phyloP scores from a whole-genome alignment of 2,329 filamentous ascomycete species.

The Penicillium sp. region DNA sequence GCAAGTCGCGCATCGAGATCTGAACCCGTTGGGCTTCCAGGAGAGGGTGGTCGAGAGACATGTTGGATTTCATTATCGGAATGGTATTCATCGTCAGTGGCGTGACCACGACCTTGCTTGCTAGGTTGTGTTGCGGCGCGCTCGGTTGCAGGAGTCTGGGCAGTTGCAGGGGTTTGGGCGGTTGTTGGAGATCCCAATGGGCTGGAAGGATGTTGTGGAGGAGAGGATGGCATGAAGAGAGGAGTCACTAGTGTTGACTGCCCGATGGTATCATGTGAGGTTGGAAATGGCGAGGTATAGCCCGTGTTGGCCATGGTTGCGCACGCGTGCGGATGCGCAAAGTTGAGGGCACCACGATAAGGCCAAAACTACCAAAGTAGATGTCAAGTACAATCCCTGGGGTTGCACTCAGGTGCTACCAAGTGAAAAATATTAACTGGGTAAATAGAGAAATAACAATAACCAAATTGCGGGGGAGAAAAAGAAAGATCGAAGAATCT shows the following conservation, averaged over 20 bases:
- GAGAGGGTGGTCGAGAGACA: slow-evolving; percentile 19
- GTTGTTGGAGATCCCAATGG: slow-evolving; percentile 24
- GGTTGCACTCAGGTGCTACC: background rate
- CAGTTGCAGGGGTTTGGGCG: slow-evolving; percentile 24
- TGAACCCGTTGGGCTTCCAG: slow-evolving; percentile 27
- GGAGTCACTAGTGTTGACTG: slow-evolving; percentile 40
- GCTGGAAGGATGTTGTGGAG: slow-evolving; percentile 24
- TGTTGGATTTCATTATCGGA: slow-evolving; percentile 10
- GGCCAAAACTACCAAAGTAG: background rate
- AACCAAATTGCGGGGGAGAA: slow-evolving; percentile 12
- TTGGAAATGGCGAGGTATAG: slow-evolving; percentile 39
- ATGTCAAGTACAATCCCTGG: background rate
- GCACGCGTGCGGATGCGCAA: slow-evolving; percentile 15
- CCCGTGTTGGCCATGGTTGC: slow-evolving; percentile 39
- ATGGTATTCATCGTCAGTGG: slow-evolving; percentile 11
- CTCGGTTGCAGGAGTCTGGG: slow-evolving; percentile 26
- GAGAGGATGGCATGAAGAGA: slow-evolving; percentile 38
- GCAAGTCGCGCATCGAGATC: slow-evolving; percentile 42
- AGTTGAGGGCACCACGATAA: background rate
- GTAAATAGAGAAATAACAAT: slow-evolving; percentile 18
- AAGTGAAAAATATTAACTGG: background rate
- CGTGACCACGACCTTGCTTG: slow-evolving; percentile 5
- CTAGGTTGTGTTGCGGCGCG: slow-evolving; percentile 11
- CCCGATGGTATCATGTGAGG: slow-evolving; percentile 44
- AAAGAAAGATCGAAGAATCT: slow-evolving; percentile 6